These are phyloP conservation scores for Clitopilus passeckerianus DNA, from an alignment of 768 basidiomycete genomes.

Conservation along the genomic window DNA sequence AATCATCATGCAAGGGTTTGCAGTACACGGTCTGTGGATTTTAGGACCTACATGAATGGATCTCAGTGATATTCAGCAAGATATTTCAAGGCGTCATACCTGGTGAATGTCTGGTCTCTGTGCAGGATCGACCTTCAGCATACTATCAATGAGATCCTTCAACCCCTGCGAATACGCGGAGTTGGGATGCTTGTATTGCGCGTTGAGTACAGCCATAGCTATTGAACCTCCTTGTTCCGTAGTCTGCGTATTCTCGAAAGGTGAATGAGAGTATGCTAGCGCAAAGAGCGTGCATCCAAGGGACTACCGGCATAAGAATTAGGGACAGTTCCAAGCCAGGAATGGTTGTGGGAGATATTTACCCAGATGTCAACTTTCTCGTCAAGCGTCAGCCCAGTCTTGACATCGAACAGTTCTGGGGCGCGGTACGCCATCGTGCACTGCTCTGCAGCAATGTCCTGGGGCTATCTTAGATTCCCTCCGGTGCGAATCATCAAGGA, in stretches of 20 bases:
- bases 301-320: conserved; percentile 46
- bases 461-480: background rate
- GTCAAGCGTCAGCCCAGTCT: conserved; percentile 80
- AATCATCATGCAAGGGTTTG: conserved; percentile 44
- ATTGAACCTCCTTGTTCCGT: conserved; percentile 95
- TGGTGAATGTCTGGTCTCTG: conserved; percentile 83
- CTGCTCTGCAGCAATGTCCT: conserved; percentile 96
- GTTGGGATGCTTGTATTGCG: conserved; percentile 85
- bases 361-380: conserved; percentile 99
- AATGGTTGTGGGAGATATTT: conserved; percentile 15
- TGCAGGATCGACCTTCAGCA: conserved; percentile 79
- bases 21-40: conserved; percentile 58
- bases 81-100: conserved; percentile 36
- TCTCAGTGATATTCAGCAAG: background rate
- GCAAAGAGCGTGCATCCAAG: conserved; percentile 94
- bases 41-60: conserved; percentile 47
- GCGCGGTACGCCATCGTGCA: conserved; percentile 99
- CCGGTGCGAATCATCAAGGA: background rate
- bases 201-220: conserved; percentile 95
- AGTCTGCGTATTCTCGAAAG: conserved; percentile 90
- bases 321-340: background rate
- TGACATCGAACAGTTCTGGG: conserved; percentile 96
- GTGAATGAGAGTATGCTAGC: conserved; percentile 92
- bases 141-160: conserved; percentile 74
- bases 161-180: conserved; percentile 86